Percentiles rank a stretch among this genome's conserved stretches.
These are phyloP conservation scores for Digitaria exilis DNA, from an alignment of 202 grass and related monocot genomes.

Conservation along the genomic window DNA sequence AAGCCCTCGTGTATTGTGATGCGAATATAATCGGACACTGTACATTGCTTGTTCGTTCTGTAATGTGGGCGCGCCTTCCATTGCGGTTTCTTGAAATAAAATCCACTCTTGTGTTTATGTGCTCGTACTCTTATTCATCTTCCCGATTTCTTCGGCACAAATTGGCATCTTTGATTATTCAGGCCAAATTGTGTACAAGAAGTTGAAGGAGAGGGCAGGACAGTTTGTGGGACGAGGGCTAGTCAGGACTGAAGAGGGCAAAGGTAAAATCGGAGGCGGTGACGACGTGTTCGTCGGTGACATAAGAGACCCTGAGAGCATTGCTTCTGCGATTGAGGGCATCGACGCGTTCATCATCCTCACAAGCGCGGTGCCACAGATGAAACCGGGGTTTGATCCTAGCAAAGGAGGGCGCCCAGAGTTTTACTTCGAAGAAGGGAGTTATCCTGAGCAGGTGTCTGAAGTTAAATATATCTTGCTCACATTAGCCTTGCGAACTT, in stretches of 20 bases:
- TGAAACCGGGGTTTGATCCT: slow-evolving; percentile 87
- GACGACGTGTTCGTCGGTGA: slow-evolving; percentile 76
- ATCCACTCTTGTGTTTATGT: neutral
- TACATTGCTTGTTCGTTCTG: neutral
- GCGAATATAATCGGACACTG: neutral
- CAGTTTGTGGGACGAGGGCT: slow-evolving; percentile 61
- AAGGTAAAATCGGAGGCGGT: slow-evolving; percentile 53
- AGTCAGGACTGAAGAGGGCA: slow-evolving; percentile 73
- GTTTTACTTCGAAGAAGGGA: slow-evolving; percentile 84
- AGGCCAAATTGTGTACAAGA: slow-evolving; percentile 90
- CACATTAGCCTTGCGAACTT: neutral
- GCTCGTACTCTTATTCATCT: neutral
- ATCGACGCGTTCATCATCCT: slow-evolving; percentile 85
- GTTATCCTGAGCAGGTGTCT: slow-evolving; percentile 75
- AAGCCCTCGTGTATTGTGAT: neutral
- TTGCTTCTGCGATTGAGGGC: slow-evolving; percentile 62
- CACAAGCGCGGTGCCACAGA: slow-evolving; percentile 78
- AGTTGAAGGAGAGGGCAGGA: slow-evolving; percentile 72
- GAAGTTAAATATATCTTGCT: neutral
- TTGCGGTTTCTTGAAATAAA: neutral
- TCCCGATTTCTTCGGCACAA: neutral
- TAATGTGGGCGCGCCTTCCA: neutral
- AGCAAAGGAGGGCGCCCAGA: slow-evolving; percentile 72
- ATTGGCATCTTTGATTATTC: neutral
- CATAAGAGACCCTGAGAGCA: slow-evolving; percentile 59